Evolutionary conservation across 2,329 filamentous ascomycete genomes (phyloP).

Genomic region (Bipolaris cookei): DNA sequence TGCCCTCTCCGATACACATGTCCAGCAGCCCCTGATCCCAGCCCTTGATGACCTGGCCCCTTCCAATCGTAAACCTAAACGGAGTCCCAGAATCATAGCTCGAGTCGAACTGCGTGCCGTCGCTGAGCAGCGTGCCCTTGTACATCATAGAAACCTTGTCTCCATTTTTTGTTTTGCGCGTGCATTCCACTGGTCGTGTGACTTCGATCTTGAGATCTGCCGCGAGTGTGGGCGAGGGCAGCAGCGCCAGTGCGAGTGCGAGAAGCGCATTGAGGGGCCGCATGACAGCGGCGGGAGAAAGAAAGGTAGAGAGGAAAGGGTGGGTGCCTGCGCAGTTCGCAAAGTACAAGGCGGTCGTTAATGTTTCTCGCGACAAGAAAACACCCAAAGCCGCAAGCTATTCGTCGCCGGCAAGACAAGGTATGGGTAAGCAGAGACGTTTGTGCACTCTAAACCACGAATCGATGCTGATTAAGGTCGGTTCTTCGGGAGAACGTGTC

Average conservation of each 20-base stretch:
- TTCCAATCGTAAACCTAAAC: constrained; percentile 79
- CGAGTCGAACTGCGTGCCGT: constrained; percentile 83
- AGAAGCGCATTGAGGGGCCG: constrained; percentile 33
- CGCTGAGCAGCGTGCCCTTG: constrained; percentile 57
- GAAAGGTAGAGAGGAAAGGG: constrained; percentile 1
- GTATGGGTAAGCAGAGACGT: background rate
- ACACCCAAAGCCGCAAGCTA: background rate
- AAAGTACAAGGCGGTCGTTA: background rate
- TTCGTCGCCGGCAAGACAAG: background rate
- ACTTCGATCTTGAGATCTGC: constrained; percentile 51
- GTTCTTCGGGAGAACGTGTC: constrained; percentile 9
- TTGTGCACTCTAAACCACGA: constrained; percentile 12
- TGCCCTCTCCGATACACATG: constrained; percentile 96
- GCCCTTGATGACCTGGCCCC: constrained; percentile 86
- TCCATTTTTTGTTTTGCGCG: constrained; percentile 53
- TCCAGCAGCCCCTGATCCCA: constrained; percentile 90
- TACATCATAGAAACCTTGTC: constrained; percentile 59
- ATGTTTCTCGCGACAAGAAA: background rate
- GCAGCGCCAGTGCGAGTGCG: constrained; percentile 31
- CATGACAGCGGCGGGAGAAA: constrained; percentile 30
- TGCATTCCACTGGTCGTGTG: constrained; percentile 52
- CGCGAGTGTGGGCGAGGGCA: constrained; percentile 31
- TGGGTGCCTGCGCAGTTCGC: background rate
- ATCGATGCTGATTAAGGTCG: constrained; percentile 13
- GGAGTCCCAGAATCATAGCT: constrained; percentile 78